Conservation (phyloP, 2,329 filamentous ascomycete species). For the Trichoderma pleuroti region DNA sequence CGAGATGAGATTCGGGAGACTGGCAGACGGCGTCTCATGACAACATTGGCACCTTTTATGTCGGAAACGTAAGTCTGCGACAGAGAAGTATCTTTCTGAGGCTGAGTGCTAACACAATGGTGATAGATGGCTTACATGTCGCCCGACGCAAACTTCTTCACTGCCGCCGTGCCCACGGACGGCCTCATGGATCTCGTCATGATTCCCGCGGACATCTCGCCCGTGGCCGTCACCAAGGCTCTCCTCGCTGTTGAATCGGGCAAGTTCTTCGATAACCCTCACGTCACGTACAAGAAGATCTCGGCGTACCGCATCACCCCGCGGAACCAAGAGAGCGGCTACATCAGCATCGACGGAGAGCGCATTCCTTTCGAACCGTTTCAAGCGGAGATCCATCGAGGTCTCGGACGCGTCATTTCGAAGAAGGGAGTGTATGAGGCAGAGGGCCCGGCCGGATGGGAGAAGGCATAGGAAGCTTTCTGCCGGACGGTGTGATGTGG, state of each 20-base stretch:
- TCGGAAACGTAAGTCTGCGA: slow-evolving; percentile 69
- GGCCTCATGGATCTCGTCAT: slow-evolving; percentile 82
- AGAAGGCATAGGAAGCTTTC: slow-evolving; percentile 31
- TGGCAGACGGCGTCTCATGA: slow-evolving; percentile 75
- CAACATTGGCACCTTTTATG: slow-evolving; percentile 87
- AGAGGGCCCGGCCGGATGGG: slow-evolving; percentile 51
- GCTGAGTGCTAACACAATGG: not conserved
- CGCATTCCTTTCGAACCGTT: slow-evolving; percentile 81
- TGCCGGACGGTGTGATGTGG: not conserved
- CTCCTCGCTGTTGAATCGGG: slow-evolving; percentile 69
- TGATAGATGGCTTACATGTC: slow-evolving; percentile 84
- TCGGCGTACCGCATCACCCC: slow-evolving; percentile 84
- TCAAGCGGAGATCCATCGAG: slow-evolving; percentile 83
- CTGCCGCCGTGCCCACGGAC: slow-evolving; percentile 75
- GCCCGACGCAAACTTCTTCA: slow-evolving; percentile 81
- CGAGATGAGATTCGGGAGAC: slow-evolving; percentile 67
- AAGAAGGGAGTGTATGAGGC: slow-evolving; percentile 71
- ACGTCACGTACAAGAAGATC: slow-evolving; percentile 80
- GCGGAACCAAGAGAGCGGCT: slow-evolving; percentile 66
- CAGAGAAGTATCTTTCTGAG: too few species aligned
- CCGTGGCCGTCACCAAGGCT: slow-evolving; percentile 63
- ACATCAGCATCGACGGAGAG: slow-evolving; percentile 94
- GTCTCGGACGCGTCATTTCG: slow-evolving; percentile 79
- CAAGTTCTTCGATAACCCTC: slow-evolving; percentile 73
- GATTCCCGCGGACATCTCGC: slow-evolving; percentile 71